Evolutionary conservation across 2,329 filamentous ascomycete genomes (phyloP).

Genomic region (Paracoccidioides brasiliensis): DNA sequence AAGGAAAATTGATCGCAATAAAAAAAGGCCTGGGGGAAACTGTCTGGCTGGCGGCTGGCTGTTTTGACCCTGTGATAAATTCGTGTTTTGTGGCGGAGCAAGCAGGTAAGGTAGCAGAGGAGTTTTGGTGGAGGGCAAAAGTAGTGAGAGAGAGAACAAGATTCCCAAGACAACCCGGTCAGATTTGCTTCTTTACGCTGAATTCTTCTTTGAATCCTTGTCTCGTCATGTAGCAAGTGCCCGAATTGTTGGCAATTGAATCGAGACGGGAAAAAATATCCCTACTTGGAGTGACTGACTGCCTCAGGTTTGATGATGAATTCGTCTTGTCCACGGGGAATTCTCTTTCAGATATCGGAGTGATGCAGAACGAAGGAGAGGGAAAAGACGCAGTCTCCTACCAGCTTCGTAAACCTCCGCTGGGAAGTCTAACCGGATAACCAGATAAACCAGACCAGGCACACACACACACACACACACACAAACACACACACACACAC

Average conservation of each 20-base stretch:
- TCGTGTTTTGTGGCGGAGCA: background rate
- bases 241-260: background rate
- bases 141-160: background rate
- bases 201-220: background rate
- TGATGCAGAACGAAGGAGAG: background rate
- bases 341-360: background rate
- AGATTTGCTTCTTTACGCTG: background rate
- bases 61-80: background rate
- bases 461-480: too few species aligned
- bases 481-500: too few species aligned
- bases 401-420: background rate
- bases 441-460: background rate
- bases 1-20: too few species aligned
- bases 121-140: background rate
- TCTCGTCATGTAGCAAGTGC: background rate
- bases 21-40: background rate
- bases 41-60: background rate
- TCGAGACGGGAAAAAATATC: background rate
- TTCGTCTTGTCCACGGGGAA: background rate
- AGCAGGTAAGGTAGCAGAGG: background rate
- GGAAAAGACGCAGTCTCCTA: background rate
- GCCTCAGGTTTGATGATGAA: background rate
- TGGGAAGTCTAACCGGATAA: background rate
- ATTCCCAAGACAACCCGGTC: background rate
- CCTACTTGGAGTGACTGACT: background rate